These are phyloP conservation scores for Globisporangium rhizosaccharum DNA, from an alignment of 352 stramenopile genomes.

Conservation along the genomic window DNA sequence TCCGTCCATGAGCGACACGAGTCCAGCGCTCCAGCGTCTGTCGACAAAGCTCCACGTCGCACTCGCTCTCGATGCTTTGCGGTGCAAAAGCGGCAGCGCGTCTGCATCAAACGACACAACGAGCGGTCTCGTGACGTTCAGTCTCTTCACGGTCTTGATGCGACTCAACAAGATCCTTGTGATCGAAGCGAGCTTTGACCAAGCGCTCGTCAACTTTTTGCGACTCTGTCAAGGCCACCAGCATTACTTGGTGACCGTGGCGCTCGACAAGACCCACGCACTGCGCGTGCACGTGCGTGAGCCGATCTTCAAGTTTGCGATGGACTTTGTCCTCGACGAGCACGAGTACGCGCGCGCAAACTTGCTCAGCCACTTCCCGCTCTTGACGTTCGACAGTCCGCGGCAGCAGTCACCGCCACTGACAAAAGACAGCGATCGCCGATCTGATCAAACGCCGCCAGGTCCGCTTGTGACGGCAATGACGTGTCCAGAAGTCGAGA, in stretches of 20 bases:
- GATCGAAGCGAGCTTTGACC: slow-evolving; percentile 43
- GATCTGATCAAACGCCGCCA: slow-evolving; percentile 18
- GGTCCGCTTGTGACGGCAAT: slow-evolving; percentile 32
- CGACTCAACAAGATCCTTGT: slow-evolving; percentile 35
- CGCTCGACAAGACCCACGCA: slow-evolving; percentile 17
- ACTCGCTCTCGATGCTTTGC: slow-evolving; percentile 39
- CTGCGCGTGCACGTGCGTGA: slow-evolving; percentile 45
- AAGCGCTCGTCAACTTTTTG: slow-evolving; percentile 33
- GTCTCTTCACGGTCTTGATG: slow-evolving; percentile 43
- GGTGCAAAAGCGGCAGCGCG: slow-evolving; percentile 16
- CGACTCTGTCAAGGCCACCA: slow-evolving; percentile 38
- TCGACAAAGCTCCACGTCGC: slow-evolving; percentile 34
- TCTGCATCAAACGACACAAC: slow-evolving; percentile 13
- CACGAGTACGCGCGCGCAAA: slow-evolving; percentile 43
- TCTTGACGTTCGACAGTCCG: background rate
- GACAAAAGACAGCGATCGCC: slow-evolving; percentile 16
- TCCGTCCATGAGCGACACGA: background rate
- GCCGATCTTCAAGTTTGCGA: slow-evolving; percentile 48
- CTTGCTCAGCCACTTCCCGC: slow-evolving; percentile 16
- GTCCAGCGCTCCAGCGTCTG: slow-evolving; percentile 14
- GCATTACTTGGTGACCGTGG: slow-evolving; percentile 36
- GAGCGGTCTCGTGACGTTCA: slow-evolving; percentile 23
- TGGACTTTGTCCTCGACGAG: slow-evolving; percentile 41
- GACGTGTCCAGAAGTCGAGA: slow-evolving; percentile 31
- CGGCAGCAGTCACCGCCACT: background rate